phyloP scores from a whole-genome alignment of 345 rosid species.

The Corchorus capsularis region DNA sequence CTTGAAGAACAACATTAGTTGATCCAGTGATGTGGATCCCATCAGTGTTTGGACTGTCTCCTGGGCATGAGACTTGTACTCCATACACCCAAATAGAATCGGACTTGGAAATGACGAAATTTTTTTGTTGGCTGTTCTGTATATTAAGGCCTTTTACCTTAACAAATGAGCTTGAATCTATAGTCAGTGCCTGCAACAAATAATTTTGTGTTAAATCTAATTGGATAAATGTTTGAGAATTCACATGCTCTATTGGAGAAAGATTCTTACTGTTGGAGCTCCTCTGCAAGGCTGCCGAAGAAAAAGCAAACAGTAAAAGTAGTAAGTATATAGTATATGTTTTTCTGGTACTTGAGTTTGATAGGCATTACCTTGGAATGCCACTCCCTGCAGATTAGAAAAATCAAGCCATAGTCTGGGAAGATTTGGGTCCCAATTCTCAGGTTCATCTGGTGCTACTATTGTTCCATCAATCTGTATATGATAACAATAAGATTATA shows the following conservation, averaged over 20 bases:
- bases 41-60: constrained; percentile 96
- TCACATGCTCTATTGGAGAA: constrained; percentile 10
- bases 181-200: constrained; percentile 77
- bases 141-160: constrained; percentile 76
- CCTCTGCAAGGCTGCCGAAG: constrained; percentile 84
- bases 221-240: not conserved
- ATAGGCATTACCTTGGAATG: constrained; percentile 66
- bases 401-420: constrained; percentile 85
- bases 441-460: constrained; percentile 89
- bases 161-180: constrained; percentile 82
- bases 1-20: constrained; percentile 73
- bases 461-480: constrained; percentile 89
- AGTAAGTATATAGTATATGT: too few relatives aligned
- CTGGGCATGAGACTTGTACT: constrained; percentile 78
- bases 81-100: constrained; percentile 58
- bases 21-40: constrained; percentile 88
- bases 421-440: constrained; percentile 75
- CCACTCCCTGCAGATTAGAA: constrained; percentile 66
- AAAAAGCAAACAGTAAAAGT: constrained; percentile 19
- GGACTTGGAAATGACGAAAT: constrained; percentile 73
- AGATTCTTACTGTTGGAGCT: constrained; percentile 74
- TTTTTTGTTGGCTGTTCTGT: constrained; percentile 93
- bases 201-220: constrained; percentile 21
- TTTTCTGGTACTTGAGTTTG: too few relatives aligned
- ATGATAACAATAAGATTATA: not conserved